Evolutionary conservation across 306 rosid genomes (phyloP), one percentile per base, ranked within the genome.

Genomic region (Corylus avellana): DNA sequence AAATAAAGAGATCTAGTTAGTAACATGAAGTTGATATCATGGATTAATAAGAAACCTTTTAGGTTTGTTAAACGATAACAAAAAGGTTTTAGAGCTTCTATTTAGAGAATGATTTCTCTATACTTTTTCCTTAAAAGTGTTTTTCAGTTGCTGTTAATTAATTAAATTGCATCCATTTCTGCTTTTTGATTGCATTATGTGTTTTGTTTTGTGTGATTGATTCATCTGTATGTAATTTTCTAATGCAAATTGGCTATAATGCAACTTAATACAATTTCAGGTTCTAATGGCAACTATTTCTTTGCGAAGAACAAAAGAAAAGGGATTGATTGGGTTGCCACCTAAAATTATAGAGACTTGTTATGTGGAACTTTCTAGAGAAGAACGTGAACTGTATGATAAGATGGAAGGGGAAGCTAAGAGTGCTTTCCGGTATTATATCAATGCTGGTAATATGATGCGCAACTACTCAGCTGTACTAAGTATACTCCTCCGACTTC

Each of bases 341-440:
- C 81, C 86, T 2, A 94, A 92, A 88, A 85, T 86, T 46, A 56
- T 84, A 1, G 97, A 94, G 88, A 92, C 85, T 51, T 81, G 75
- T 80, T 86, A 79, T 58, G 79, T 90, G 79, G 96, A 90, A 44
- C 96, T 94, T 82, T 84, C 89, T 67, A 20, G 14, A 67, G 94
- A 92, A 84, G 98, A 94, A 54, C 90, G 97, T 48, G 83, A 88
- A 66, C 69, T 90, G 72, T 94, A 94, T 75, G 92, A 93, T 74
- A 76, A 39, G 78, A 70, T 85, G 82, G 91, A 93, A 73, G 86
- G 61, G 29, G 80, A 81, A 58, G 85, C 84, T 50, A 86, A 78
- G 84, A 76, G 51, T 27, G 63, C 77, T 12, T 42, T 91, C 76
- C 58, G 4, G 51, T 74, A 73, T 47, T 83, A 78, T 79, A 56